Evolutionary conservation across 768 basidiomycete genomes (phyloP).

Genomic region (Lenzites betulinus): DNA sequence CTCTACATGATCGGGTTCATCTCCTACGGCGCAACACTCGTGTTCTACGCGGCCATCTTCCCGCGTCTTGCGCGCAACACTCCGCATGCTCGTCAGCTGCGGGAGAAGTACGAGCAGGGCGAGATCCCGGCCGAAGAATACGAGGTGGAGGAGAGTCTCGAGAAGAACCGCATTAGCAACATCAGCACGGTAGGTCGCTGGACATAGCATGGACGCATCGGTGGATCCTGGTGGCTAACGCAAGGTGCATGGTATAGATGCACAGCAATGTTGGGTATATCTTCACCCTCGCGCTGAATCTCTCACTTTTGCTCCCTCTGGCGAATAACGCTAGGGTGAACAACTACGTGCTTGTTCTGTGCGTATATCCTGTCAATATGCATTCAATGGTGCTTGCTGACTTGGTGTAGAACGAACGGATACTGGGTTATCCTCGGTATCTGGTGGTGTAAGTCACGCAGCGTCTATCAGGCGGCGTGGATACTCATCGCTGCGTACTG

Average conservation of each 20-base stretch:
- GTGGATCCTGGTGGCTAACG: not conserved
- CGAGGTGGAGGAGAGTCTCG: slow-evolving; percentile 73
- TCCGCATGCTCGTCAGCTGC: slow-evolving; percentile 54
- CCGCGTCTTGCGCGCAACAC: slow-evolving; percentile 84
- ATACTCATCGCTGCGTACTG: not conserved
- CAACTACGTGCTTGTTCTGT: slow-evolving; percentile 76
- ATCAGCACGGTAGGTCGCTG: slow-evolving; percentile 66
- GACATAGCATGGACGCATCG: too few species aligned
- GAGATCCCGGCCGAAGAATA: slow-evolving; percentile 63
- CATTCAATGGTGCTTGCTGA: not conserved
- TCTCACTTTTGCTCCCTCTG: slow-evolving; percentile 70
- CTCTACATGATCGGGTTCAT: slow-evolving; percentile 81
- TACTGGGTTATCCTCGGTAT: slow-evolving; percentile 82
- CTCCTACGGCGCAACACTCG: slow-evolving; percentile 76
- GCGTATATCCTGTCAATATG: slow-evolving; percentile 26
- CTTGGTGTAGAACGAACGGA: slow-evolving; percentile 54
- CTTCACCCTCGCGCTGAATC: slow-evolving; percentile 60
- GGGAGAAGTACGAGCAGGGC: slow-evolving; percentile 57
- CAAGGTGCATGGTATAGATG: slow-evolving; percentile 35
- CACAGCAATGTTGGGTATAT: slow-evolving; percentile 81
- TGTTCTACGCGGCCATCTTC: slow-evolving; percentile 79
- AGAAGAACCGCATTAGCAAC: slow-evolving; percentile 85
- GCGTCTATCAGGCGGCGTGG: not conserved
- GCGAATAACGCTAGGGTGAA: slow-evolving; percentile 60
- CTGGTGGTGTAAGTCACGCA: slow-evolving; percentile 76